Conservation (phyloP, 2,329 filamentous ascomycete genomes). For the Lecanicillium sp. region DNA sequence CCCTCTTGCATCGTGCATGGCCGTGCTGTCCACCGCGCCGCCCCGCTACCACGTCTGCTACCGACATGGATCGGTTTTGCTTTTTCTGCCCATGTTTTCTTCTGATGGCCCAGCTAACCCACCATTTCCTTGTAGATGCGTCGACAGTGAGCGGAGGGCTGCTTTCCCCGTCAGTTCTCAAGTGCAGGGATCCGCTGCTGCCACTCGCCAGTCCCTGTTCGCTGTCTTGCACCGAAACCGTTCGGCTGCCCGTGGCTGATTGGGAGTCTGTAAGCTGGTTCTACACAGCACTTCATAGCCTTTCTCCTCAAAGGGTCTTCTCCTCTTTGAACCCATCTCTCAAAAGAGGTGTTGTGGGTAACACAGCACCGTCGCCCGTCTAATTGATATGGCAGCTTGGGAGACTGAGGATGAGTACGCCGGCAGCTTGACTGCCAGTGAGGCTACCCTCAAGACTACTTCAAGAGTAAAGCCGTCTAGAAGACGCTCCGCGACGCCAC, state of each 20-base stretch:
- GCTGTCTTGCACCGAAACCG: conserved; percentile 9
- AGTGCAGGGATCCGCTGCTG: conserved; percentile 13
- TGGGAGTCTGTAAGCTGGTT: neutral
- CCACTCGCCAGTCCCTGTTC: conserved; percentile 1
- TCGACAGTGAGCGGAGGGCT: conserved; percentile 2
- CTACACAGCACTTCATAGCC: neutral
- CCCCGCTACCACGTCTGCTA: neutral
- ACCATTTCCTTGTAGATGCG: conserved; percentile 7
- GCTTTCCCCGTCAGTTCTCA: conserved; percentile 7
- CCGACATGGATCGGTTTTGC: conserved; percentile 1
- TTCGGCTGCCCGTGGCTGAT: neutral
- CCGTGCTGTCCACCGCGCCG: no score
- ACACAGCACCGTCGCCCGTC: neutral
- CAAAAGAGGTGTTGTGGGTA: neutral
- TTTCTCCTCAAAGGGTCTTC: neutral
- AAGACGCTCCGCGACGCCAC: conserved; percentile 58
- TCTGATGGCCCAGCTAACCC: neutral
- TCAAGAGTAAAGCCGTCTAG: conserved; percentile 4
- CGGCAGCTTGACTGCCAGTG: conserved; percentile 36
- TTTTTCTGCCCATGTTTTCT: conserved; percentile 9
- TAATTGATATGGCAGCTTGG: conserved; percentile 45
- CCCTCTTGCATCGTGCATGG: neutral
- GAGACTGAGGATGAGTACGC: conserved; percentile 55
- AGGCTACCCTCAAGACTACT: conserved; percentile 1
- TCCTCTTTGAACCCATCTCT: neutral